phyloP scores from a whole-genome alignment of 1,284 basidiomycete genomes.

The Cryptococcus floricola region DNA sequence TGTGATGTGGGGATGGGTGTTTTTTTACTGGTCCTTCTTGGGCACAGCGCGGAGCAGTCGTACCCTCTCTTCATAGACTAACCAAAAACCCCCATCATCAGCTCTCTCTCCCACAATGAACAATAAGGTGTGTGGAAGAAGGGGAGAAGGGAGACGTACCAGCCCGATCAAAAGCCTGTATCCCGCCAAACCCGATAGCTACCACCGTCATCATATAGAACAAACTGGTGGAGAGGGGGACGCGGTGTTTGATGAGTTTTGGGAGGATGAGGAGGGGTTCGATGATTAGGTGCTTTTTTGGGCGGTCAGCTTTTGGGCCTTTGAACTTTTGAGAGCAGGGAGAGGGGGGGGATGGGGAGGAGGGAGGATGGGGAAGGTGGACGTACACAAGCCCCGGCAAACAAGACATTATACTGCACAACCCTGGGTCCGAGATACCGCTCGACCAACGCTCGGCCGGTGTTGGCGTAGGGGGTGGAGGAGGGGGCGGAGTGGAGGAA shows the following conservation, averaged over 20 bases:
- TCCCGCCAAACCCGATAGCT: constrained; percentile 27
- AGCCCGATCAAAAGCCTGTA: constrained; percentile 36
- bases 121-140: neutral
- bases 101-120: neutral
- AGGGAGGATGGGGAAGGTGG: too few relatives aligned
- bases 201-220: constrained; percentile 26
- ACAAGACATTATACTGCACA: constrained; percentile 14
- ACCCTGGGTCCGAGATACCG: constrained; percentile 16
- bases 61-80: constrained; percentile 10
- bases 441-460: constrained; percentile 4
- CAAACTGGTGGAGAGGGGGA: constrained; percentile 19
- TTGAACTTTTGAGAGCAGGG: neutral
- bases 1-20: neutral
- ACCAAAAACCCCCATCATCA: neutral
- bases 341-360: too few relatives aligned
- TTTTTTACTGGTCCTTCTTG: constrained; percentile 8
- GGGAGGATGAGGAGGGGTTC: constrained; percentile 15
- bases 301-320: neutral
- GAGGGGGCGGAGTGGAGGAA: constrained; percentile 7
- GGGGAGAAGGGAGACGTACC: constrained; percentile 19
- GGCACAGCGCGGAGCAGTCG: constrained; percentile 5
- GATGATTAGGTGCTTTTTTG: constrained; percentile 16
- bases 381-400: constrained; percentile 32
- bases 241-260: constrained; percentile 12
- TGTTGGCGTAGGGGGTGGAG: neutral